Percentiles rank a stretch among this genome's conserved stretches.
Evolutionary conservation across 495 filamentous ascomycete genomes (phyloP).

Genomic region (Lophium mytilinum): DNA sequence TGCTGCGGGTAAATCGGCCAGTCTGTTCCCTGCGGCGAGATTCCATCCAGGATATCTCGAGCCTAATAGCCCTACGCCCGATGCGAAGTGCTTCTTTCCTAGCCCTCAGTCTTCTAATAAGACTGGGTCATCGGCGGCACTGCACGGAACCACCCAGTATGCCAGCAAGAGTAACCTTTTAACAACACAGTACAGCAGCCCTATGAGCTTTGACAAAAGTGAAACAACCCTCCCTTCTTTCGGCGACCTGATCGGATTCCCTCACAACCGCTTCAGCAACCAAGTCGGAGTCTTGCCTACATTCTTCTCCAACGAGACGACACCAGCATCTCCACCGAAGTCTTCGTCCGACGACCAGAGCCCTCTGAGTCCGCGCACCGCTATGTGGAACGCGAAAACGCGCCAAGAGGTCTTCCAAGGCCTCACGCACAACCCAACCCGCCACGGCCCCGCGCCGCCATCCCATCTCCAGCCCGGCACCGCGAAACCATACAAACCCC

Average conservation of each 20-base stretch:
- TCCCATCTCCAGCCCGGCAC: background rate
- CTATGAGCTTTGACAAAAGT: conserved; percentile 15
- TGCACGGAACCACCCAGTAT: no score
- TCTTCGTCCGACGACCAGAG: background rate
- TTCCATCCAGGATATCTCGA: no score
- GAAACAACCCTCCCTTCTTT: background rate
- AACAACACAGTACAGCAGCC: background rate
- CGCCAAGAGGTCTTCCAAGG: conserved; percentile 7
- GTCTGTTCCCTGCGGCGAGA: no score
- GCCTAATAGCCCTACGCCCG: no score
- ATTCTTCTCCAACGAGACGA: no score
- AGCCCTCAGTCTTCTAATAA: no score
- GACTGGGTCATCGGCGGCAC: no score
- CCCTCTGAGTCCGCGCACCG: conserved; percentile 9
- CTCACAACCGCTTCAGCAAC: background rate
- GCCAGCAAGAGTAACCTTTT: background rate
- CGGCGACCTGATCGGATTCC: background rate
- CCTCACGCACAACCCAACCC: conserved; percentile 1
- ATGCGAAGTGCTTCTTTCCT: no score
- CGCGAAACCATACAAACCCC: background rate
- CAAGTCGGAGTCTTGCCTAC: background rate
- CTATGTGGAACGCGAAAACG: conserved; percentile 18
- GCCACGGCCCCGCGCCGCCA: background rate
- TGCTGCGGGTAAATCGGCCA: background rate
- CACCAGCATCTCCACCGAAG: background rate